Conservation (phyloP, 1,284 basidiomycete species). For the Pseudozyma pruni region DNA sequence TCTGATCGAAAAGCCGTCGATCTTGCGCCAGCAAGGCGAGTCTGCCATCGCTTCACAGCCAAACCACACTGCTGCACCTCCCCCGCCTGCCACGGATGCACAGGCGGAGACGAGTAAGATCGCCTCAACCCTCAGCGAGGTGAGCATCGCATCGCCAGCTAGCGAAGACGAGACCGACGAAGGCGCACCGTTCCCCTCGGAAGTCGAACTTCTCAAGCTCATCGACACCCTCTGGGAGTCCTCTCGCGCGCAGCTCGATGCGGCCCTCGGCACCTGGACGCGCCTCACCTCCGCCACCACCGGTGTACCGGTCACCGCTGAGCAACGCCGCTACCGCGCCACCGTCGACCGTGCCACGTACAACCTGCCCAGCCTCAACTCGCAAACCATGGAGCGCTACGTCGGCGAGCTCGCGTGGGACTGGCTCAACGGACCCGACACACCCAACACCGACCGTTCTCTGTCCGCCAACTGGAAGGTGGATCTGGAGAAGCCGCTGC, state of each 20-base stretch:
- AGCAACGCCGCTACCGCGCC: conserved; percentile 42
- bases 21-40: conserved; percentile 13
- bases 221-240: conserved; percentile 42
- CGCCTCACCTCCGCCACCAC: conserved; percentile 12
- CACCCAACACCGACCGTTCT: conserved; percentile 2
- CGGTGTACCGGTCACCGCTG: neutral
- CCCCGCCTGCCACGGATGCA: too few relatives aligned
- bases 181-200: conserved; percentile 37
- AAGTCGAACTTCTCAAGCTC: conserved; percentile 37
- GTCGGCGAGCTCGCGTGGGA: conserved; percentile 49
- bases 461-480: conserved; percentile 26
- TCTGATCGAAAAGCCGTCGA: conserved; percentile 21
- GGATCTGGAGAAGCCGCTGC: conserved; percentile 39
- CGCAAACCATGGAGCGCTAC: conserved; percentile 49
- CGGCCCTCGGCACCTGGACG: conserved; percentile 37
- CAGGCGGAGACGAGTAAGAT: neutral
- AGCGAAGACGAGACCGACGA: conserved; percentile 28
- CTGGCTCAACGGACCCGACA: conserved; percentile 40
- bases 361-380: conserved; percentile 59
- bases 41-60: neutral
- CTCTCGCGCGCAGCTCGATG: conserved; percentile 16
- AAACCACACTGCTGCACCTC: too few relatives aligned
- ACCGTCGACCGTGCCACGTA: conserved; percentile 61
- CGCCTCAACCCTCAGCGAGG: conserved; percentile 8
- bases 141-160: conserved; percentile 10